phyloP scores from a whole-genome alignment of 2,329 filamentous ascomycete species.

The Ramichloridium luteum region DNA sequence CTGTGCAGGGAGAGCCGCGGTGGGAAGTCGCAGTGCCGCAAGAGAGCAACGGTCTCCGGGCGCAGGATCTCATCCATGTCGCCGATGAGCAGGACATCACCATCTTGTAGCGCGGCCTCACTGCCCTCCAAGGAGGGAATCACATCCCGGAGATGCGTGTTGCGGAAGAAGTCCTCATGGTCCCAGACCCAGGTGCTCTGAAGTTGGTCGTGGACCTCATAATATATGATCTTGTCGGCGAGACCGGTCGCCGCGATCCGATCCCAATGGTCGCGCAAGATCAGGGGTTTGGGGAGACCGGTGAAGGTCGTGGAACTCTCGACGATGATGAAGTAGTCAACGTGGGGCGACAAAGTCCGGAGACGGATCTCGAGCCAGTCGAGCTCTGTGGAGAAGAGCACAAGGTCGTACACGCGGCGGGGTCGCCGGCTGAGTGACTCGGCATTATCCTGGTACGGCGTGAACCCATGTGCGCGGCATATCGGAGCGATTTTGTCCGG shows the following conservation, averaged over 20 bases:
- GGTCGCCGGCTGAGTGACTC: constrained; percentile 6
- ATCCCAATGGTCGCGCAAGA: constrained; percentile 41
- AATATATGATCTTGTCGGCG: constrained; percentile 50
- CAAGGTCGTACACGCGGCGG: constrained; percentile 49
- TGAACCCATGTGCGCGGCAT: constrained; percentile 3
- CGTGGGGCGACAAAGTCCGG: constrained; percentile 43
- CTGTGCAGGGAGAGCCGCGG: constrained; percentile 16
- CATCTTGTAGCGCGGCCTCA: too few relatives aligned
- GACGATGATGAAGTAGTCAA: constrained; percentile 55
- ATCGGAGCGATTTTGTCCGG: not conserved
- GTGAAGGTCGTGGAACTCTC: constrained; percentile 50
- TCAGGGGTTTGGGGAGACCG: constrained; percentile 42
- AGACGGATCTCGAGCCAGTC: constrained; percentile 55
- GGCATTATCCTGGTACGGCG: not conserved
- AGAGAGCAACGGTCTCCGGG: constrained; percentile 14
- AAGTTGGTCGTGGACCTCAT: constrained; percentile 35
- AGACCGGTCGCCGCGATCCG: constrained; percentile 42
- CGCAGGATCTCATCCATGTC: constrained; percentile 51
- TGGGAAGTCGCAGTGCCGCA: constrained; percentile 18
- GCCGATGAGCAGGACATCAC: constrained; percentile 47
- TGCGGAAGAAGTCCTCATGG: constrained; percentile 41
- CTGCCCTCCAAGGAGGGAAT: too few relatives aligned
- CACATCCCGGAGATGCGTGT: too few relatives aligned
- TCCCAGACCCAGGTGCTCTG: constrained; percentile 35
- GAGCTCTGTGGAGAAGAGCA: constrained; percentile 51